A percentile compares a stretch with the other conserved stretches of the same genome.
These are phyloP conservation scores for Serendipita indica DNA, from an alignment of 768 basidiomycete genomes.

Conservation along the genomic window DNA sequence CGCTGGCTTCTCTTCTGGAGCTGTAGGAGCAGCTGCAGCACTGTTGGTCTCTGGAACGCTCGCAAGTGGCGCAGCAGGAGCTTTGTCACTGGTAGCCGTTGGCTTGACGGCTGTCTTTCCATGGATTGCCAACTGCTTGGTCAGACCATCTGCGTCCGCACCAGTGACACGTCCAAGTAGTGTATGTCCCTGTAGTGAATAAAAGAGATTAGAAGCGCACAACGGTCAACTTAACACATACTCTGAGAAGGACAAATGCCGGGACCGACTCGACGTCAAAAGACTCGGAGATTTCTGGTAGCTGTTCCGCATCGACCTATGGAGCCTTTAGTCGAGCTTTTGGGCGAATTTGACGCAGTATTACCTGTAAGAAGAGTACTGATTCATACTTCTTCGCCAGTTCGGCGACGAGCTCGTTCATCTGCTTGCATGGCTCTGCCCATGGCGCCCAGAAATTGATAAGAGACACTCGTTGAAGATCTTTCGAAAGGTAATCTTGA, in stretches of 20 bases:
- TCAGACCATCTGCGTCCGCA: slow-evolving; percentile 57
- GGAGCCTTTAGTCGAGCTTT: neutral
- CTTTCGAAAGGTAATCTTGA: slow-evolving; percentile 52
- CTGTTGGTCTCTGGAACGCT: slow-evolving; percentile 16
- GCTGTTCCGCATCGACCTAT: slow-evolving; percentile 71
- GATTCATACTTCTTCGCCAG: slow-evolving; percentile 56
- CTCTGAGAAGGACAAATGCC: slow-evolving; percentile 64
- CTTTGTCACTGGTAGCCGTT: slow-evolving; percentile 35
- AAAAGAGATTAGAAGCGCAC: neutral
- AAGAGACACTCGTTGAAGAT: slow-evolving; percentile 68
- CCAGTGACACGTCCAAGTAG: slow-evolving; percentile 67
- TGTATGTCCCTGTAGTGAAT: slow-evolving; percentile 66
- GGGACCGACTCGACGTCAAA: slow-evolving; percentile 90
- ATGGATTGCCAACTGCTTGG: slow-evolving; percentile 45
- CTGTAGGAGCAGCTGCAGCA: slow-evolving; percentile 15
- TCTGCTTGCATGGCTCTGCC: slow-evolving; percentile 82
- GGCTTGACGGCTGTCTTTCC: slow-evolving; percentile 26
- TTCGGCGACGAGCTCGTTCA: slow-evolving; percentile 66
- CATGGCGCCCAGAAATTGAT: slow-evolving; percentile 91
- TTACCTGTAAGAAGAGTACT: slow-evolving; percentile 63
- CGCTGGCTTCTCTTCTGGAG: neutral
- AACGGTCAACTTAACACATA: slow-evolving; percentile 24
- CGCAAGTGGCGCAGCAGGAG: slow-evolving; percentile 21
- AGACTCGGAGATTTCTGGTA: slow-evolving; percentile 75
- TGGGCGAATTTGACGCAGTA: neutral